Base-by-base conservation (phyloP, 2,329 filamentous ascomycete genomes). In the Fusarium albidum region DNA sequence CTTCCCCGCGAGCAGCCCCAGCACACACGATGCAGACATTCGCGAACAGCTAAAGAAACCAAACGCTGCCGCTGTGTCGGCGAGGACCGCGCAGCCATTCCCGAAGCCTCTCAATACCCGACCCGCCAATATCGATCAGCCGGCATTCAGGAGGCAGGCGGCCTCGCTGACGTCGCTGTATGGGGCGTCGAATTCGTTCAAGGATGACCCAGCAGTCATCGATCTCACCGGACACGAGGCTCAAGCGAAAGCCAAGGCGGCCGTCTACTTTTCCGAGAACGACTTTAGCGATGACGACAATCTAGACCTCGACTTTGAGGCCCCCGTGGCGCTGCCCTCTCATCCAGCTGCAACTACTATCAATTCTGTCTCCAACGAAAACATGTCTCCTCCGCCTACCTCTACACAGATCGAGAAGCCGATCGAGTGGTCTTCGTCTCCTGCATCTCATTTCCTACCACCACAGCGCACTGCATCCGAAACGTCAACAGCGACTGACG, bases 271-370 rank as follows among this genome's bases (percentile, higher is more conserved):
- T 58, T 84, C 86, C 54, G 90, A 92, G 57, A 87, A 94, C 64
- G 93, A 96, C 68, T 95, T 96, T 62, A 91, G 92, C 65, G 90
- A 94, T 68, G 92, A 96, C 63, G 82, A 88, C 15, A 84, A 92
- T 49, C 78, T 96, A 18, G 90, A 91, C 56, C 73, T 90, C 15
- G 83, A 92, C 57, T 82, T 86, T 44, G 81, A 90, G 52, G 80
- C 85, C 52, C 85, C 87, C 0, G 72, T 77, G 2, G 77, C 82
- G 3, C 78, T 84, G 4, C 79, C 78, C 8, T 13, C 73, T 63
- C 61, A 64, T 6, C 71, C 65, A 58, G 48, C 64, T 4, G 25
- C 31, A 15, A 52, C 63, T 52, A 33, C 56, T 25, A 26, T 65
- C n/a, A 60, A 63, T 48, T 54, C 54, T 10, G 15, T 57, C 12